Evolutionary conservation across 768 basidiomycete genomes (phyloP).

Genomic region (Tulasnella sp.): DNA sequence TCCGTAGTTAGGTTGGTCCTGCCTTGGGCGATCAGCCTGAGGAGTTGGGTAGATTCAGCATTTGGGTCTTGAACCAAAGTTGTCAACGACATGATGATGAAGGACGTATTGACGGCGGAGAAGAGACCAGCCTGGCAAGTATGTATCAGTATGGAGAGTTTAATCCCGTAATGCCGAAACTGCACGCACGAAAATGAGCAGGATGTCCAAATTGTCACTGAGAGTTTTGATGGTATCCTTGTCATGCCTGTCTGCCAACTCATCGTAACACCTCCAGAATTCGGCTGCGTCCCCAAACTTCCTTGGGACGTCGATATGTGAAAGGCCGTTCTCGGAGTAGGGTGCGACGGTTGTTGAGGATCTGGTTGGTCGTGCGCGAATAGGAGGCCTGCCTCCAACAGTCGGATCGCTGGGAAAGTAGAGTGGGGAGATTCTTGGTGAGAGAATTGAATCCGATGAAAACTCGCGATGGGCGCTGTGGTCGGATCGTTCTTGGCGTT

Average conservation of each 20-base stretch:
- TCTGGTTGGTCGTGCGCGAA: background rate
- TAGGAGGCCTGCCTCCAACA: background rate
- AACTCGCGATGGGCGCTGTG: background rate
- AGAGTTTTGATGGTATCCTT: conserved; percentile 20
- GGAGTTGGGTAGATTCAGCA: conserved; percentile 16
- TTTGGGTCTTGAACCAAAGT: background rate
- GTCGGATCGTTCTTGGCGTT: conserved; percentile 14
- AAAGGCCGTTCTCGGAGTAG: background rate
- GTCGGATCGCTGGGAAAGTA: background rate
- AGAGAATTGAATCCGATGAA: conserved; percentile 6
- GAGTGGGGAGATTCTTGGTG: background rate
- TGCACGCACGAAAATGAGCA: conserved; percentile 30
- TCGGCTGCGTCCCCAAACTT: conserved; percentile 21
- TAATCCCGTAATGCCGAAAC: background rate
- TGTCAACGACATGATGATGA: conserved; percentile 9
- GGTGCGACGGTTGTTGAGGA: background rate
- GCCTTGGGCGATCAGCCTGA: conserved; percentile 19
- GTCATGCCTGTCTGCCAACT: conserved; percentile 17
- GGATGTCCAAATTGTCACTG: conserved; percentile 26
- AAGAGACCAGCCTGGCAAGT: conserved; percentile 30
- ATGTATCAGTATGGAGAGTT: background rate
- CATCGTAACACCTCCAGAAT: conserved; percentile 31
- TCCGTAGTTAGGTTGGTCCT: conserved; percentile 12
- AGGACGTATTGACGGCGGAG: conserved; percentile 27
- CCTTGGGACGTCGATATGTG: conserved; percentile 12